phyloP scores from a whole-genome alignment of 768 basidiomycete genomes.

The Pulveroboletus frians region DNA sequence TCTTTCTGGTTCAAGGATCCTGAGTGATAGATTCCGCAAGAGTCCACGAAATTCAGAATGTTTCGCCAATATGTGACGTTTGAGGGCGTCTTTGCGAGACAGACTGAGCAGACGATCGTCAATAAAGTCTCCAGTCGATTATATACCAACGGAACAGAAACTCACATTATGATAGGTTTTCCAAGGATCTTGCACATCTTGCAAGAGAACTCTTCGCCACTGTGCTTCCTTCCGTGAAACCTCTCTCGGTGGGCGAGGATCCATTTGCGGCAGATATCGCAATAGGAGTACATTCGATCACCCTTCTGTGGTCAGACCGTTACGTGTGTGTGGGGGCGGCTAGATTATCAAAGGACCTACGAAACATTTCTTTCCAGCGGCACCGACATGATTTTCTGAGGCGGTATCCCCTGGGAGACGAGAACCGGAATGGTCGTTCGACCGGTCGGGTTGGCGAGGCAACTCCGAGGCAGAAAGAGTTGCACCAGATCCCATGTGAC shows the following conservation, averaged over 20 bases:
- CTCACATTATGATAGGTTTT: background rate
- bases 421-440: background rate
- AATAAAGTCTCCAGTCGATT: background rate
- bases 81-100: slow-evolving; percentile 1
- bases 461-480: background rate
- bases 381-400: too few relatives aligned
- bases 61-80: background rate
- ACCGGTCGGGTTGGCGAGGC: background rate
- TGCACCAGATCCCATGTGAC: too few relatives aligned
- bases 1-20: background rate
- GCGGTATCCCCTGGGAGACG: too few relatives aligned
- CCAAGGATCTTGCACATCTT: background rate
- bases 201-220: background rate
- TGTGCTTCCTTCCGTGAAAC: background rate
- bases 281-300: background rate
- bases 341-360: too few relatives aligned
- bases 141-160: background rate
- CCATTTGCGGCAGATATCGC: background rate
- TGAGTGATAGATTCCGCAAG: background rate
- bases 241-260: background rate
- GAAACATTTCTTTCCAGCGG: too few relatives aligned
- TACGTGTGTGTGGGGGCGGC: background rate
- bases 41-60: background rate
- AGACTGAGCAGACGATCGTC: background rate
- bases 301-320: background rate